phyloP scores from a whole-genome alignment of 2,329 filamentous ascomycete species.

The Aspergillus brasiliensis region DNA sequence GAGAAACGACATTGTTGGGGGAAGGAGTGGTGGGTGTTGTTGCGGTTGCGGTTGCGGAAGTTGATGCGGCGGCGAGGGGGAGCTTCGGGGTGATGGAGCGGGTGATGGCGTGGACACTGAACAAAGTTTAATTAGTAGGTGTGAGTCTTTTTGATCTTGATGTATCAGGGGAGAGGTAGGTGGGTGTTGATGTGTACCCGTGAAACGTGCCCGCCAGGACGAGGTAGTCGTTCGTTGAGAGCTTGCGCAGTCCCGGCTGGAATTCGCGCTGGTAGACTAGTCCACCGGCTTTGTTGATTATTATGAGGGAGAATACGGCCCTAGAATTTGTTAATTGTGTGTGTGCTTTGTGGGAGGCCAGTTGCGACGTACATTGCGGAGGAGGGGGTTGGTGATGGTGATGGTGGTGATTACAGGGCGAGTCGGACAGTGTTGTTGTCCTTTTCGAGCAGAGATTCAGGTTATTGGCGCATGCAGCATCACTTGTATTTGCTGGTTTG shows the following conservation, averaged over 20 bases:
- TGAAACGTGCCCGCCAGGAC: conserved; percentile 97
- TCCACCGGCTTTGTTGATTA: conserved; percentile 98
- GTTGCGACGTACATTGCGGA: conserved; percentile 24
- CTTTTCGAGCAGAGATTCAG: not conserved
- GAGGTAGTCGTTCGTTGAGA: conserved; percentile 94
- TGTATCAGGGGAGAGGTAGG: not conserved
- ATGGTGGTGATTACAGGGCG: not conserved
- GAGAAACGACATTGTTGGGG: conserved; percentile 13
- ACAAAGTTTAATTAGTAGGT: not conserved
- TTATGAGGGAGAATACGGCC: conserved; percentile 92
- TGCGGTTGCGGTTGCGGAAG: conserved; percentile 33
- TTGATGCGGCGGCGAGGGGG: conserved; percentile 34
- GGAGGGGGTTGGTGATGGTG: not conserved
- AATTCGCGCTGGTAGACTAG: conserved; percentile 96
- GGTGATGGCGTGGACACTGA: conserved; percentile 67
- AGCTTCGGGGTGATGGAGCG: conserved; percentile 53
- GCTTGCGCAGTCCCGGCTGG: conserved; percentile 79
- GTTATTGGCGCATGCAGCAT: not conserved
- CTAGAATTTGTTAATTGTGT: conserved; percentile 50
- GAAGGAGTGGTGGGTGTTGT: conserved; percentile 22
- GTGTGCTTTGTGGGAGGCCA: not conserved
- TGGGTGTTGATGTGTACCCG: conserved; percentile 58
- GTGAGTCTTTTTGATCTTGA: not conserved
- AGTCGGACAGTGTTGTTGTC: not conserved
- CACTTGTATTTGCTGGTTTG: not conserved